phyloP scores from a whole-genome alignment of 257 asterid species.

The Solanum verrucosum region DNA sequence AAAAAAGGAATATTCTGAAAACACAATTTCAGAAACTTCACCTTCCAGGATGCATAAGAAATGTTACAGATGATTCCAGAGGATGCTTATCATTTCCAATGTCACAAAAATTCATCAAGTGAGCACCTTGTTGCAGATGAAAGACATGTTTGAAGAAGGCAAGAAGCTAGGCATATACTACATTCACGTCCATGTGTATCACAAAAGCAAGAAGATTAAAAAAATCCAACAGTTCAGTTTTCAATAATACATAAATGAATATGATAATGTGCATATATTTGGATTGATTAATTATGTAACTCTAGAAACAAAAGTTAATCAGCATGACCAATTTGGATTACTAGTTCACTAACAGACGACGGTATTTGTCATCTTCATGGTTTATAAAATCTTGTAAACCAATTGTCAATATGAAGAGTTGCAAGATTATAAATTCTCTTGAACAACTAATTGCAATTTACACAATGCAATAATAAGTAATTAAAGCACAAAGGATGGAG shows the following conservation, averaged over 20 bases:
- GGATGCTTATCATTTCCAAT: not conserved
- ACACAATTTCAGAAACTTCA: not conserved
- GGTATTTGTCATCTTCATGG: not conserved
- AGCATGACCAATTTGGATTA: not conserved
- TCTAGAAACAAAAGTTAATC: not conserved
- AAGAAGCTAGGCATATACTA: not conserved
- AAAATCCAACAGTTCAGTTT: not conserved
- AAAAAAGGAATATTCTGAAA: not conserved
- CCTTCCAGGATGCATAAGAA: not conserved
- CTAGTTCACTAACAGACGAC: not conserved
- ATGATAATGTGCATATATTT: not conserved
- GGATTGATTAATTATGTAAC: not conserved
- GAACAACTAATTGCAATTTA: not conserved
- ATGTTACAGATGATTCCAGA: not conserved
- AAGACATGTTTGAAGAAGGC: not conserved
- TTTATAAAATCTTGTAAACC: not conserved
- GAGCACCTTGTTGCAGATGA: not conserved
- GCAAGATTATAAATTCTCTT: not conserved
- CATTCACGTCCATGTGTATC: not conserved
- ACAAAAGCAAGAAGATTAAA: not conserved
- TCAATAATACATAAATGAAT: not conserved
- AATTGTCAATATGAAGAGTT: not conserved
- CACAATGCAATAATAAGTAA: not conserved
- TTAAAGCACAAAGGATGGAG: not conserved
- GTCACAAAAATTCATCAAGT: not conserved